Percentiles rank a stretch among this genome's conserved stretches.
Evolutionary conservation across 2,329 filamentous ascomycete genomes (phyloP).

Genomic region (Emmonsiellopsis sp.): DNA sequence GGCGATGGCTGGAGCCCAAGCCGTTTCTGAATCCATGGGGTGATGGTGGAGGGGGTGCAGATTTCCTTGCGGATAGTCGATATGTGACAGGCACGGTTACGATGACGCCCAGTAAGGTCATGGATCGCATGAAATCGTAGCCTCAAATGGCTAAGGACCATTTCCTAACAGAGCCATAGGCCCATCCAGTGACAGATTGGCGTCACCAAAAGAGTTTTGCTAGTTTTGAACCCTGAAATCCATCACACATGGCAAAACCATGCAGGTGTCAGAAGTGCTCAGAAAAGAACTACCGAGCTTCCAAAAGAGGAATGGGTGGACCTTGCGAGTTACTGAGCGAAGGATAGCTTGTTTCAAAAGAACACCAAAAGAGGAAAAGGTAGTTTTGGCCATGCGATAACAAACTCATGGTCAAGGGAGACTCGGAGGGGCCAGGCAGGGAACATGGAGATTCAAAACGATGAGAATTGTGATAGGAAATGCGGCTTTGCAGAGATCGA

Average conservation of each 20-base stretch:
- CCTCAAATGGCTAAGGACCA: constrained; percentile 3
- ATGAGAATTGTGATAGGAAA: neutral
- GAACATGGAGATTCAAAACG: neutral
- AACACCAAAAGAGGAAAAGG: neutral
- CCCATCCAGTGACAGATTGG: constrained; percentile 4
- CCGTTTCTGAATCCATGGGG: constrained; percentile 12
- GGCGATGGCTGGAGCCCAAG: constrained; percentile 9
- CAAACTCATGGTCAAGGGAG: neutral
- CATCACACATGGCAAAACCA: constrained; percentile 11
- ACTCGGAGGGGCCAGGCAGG: neutral
- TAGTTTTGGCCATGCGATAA: neutral
- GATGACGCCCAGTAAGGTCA: neutral
- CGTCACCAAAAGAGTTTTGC: constrained; percentile 2
- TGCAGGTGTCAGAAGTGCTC: constrained; percentile 10
- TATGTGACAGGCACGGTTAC: constrained; percentile 1
- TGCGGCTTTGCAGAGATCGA: neutral
- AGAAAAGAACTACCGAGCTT: constrained; percentile 1
- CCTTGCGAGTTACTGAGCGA: neutral
- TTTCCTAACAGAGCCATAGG: constrained; percentile 7
- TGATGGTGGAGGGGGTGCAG: constrained; percentile 3
- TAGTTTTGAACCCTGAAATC: constrained; percentile 8
- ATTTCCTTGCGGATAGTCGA: neutral
- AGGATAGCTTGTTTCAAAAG: constrained; percentile 3
- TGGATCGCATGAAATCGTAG: constrained; percentile 3
- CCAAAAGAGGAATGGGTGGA: neutral